phyloP scores from a whole-genome alignment of 352 stramenopile species.

The Vaucheria bursata region DNA sequence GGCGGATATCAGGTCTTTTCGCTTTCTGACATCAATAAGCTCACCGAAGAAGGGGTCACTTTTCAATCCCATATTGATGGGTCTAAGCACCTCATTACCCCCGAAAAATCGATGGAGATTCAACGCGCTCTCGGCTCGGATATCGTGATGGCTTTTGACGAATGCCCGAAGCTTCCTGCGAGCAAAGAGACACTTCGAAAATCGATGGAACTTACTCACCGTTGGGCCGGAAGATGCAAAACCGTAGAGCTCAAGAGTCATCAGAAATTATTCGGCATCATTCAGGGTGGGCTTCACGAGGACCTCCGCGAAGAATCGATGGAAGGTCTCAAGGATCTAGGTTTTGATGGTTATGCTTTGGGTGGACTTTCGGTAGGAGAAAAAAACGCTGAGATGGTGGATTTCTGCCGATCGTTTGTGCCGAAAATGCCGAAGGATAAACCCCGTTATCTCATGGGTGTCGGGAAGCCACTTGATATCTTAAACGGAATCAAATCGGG shows the following conservation, averaged over 20 bases:
- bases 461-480: not conserved
- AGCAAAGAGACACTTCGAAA: not conserved
- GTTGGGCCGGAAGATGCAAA: not conserved
- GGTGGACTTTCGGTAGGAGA: not conserved
- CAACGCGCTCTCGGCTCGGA: not conserved
- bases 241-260: not conserved
- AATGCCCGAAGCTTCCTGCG: not conserved
- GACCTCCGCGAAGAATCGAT: not conserved
- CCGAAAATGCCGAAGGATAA: not conserved
- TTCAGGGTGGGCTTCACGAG: not conserved
- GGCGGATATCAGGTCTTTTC: constrained; percentile 83
- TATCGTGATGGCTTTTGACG: not conserved
- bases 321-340: not conserved
- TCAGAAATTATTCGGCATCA: not conserved
- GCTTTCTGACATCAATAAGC: not conserved
- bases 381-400: not conserved
- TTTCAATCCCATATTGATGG: not conserved
- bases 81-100: not conserved
- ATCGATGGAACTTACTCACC: not conserved
- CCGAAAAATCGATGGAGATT: not conserved
- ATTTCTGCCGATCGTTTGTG: not conserved
- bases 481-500: constrained; percentile 1
- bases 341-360: not conserved
- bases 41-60: not conserved
- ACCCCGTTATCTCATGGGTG: not conserved